Conservation (phyloP, 116 monocot genomes). For the Posidonia oceanica region DNA sequence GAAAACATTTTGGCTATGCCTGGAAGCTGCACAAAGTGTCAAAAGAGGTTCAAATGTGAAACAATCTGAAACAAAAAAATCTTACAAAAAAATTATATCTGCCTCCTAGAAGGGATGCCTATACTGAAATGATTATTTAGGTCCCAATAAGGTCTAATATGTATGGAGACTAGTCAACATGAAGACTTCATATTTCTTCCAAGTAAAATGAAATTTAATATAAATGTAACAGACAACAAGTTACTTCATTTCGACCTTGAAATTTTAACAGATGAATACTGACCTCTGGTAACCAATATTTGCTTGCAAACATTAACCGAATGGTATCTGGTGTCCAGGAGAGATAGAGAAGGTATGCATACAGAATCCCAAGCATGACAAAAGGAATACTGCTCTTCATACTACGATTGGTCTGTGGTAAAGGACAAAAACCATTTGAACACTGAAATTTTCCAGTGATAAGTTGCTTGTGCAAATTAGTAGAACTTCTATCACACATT, state of each 20-base stretch:
- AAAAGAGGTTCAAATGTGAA: not conserved
- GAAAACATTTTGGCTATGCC: slow-evolving; percentile 75
- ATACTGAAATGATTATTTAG: not conserved
- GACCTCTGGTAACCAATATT: slow-evolving; percentile 97
- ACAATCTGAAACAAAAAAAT: not conserved
- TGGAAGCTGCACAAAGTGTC: slow-evolving; percentile 35
- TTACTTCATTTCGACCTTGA: not conserved
- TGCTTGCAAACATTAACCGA: slow-evolving; percentile 76
- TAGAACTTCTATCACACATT: too few relatives aligned
- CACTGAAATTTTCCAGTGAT: not conserved
- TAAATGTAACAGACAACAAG: not conserved
- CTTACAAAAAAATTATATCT: not conserved
- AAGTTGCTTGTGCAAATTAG: not conserved
- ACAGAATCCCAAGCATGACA: slow-evolving; percentile 54
- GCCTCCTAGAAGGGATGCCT: not conserved
- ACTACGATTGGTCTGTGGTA: slow-evolving; percentile 52
- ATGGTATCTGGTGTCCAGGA: slow-evolving; percentile 91
- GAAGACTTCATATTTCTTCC: not conserved
- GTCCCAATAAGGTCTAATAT: not conserved
- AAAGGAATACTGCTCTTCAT: slow-evolving; percentile 70
- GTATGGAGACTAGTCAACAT: not conserved
- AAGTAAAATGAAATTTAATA: not conserved
- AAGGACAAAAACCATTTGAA: not conserved
- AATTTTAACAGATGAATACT: not conserved
- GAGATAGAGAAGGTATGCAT: slow-evolving; percentile 72